phyloP scores from a whole-genome alignment of 1,284 basidiomycete species.

The Tilletia horrida region DNA sequence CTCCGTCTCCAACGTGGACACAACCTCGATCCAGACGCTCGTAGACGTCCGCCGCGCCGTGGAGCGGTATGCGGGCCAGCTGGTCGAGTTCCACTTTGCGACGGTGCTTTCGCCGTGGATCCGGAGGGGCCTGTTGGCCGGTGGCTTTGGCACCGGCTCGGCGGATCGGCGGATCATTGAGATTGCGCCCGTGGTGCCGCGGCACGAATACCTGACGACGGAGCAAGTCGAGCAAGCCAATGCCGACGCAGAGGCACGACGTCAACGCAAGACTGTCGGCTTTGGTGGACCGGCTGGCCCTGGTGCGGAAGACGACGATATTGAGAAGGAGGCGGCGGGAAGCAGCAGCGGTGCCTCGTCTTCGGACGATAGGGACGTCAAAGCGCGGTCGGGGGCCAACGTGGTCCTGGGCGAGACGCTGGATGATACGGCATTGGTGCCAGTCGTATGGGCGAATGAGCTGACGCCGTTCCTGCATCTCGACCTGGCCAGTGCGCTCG shows the following conservation, averaged over 20 bases:
- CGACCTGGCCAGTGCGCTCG: slow-evolving; percentile 71
- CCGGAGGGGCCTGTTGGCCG: slow-evolving; percentile 57
- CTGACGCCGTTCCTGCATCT: slow-evolving; percentile 81
- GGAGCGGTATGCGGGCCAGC: slow-evolving; percentile 77
- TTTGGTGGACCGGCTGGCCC: background rate
- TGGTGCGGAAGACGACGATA: slow-evolving; percentile 13
- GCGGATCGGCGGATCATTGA: slow-evolving; percentile 27
- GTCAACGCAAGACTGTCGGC: background rate
- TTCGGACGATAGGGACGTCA: background rate
- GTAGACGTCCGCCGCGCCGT: slow-evolving; percentile 83
- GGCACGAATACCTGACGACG: slow-evolving; percentile 15
- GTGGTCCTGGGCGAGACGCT: background rate
- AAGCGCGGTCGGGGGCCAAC: too few relatives aligned
- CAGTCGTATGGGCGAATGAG: slow-evolving; percentile 55
- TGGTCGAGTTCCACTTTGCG: slow-evolving; percentile 83
- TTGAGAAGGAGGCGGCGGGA: slow-evolving; percentile 27
- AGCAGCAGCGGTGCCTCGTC: slow-evolving; percentile 17
- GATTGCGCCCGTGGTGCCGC: slow-evolving; percentile 62
- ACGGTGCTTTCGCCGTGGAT: slow-evolving; percentile 90
- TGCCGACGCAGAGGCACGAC: background rate
- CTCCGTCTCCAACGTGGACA: slow-evolving; percentile 65
- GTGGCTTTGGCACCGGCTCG: slow-evolving; percentile 40
- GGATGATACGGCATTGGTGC: slow-evolving; percentile 30
- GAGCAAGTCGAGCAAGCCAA: slow-evolving; percentile 4
- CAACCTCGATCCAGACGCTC: slow-evolving; percentile 83